phyloP scores from a whole-genome alignment of 306 rosid species.

The Trifolium pratense region DNA sequence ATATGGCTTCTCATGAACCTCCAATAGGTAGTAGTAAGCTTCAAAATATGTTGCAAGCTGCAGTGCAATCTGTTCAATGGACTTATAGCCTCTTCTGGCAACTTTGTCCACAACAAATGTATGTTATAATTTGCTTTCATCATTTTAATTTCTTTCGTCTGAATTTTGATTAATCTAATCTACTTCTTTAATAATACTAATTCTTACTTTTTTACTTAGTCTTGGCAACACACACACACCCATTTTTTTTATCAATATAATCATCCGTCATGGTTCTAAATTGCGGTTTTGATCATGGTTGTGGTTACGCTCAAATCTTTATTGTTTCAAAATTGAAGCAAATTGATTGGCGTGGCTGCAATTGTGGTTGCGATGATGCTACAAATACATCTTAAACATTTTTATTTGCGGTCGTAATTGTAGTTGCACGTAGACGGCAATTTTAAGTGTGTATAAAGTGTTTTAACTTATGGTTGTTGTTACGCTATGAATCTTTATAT shows the following conservation, averaged over 20 bases:
- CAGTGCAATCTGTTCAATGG: slow-evolving; percentile 98
- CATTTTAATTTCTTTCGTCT: too few relatives aligned
- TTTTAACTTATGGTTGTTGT: too few relatives aligned
- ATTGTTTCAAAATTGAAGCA: not conserved
- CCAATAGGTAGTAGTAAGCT: too few relatives aligned
- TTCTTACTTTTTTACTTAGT: not conserved
- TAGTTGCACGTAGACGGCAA: too few relatives aligned
- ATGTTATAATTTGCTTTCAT: slow-evolving; percentile 18
- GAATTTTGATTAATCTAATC: too few relatives aligned
- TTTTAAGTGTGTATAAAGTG: too few relatives aligned
- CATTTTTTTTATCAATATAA: not conserved
- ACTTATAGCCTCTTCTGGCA: slow-evolving; percentile 98
- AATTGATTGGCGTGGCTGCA: too few relatives aligned
- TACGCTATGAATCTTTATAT: too few relatives aligned
- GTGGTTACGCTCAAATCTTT: not conserved
- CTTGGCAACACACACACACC: not conserved
- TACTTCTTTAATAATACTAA: too few relatives aligned
- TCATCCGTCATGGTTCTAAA: not conserved
- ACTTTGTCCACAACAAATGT: slow-evolving; percentile 83
- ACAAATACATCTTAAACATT: not conserved
- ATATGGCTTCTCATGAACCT: slow-evolving; percentile 64
- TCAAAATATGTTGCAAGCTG: slow-evolving; percentile 76
- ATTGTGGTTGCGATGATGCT: not conserved
- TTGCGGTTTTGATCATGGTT: not conserved
- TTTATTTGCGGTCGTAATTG: too few relatives aligned